These are phyloP conservation scores for Saturnispora besseyi DNA, from an alignment of 805 yeast species.

Conservation along the genomic window DNA sequence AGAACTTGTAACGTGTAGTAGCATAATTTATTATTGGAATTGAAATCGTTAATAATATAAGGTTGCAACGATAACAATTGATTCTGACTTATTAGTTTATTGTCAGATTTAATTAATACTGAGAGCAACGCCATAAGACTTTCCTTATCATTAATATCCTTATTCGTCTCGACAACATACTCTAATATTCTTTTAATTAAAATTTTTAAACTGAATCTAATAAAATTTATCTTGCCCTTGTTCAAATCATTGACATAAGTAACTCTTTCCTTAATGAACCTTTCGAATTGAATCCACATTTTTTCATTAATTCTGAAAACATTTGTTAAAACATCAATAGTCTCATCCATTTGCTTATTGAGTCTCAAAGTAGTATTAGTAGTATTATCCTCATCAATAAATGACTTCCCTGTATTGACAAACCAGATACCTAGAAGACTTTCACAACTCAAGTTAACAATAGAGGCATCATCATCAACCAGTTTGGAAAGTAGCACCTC, in stretches of 20 bases:
- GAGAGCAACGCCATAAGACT: constrained; percentile 42
- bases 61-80: constrained; percentile 61
- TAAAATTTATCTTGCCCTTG: constrained; percentile 8
- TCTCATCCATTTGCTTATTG: constrained; percentile 1
- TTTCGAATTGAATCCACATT: constrained; percentile 37
- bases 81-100: constrained; percentile 50
- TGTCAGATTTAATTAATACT: constrained; percentile 44
- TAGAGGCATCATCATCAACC: constrained; percentile 63
- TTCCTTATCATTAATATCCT: constrained; percentile 22
- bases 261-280: constrained; percentile 38
- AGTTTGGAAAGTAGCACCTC: constrained; percentile 45
- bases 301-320: constrained; percentile 32
- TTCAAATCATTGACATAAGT: constrained; percentile 25
- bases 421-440: constrained; percentile 34
- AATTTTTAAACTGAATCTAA: constrained; percentile 18
- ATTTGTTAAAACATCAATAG: constrained; percentile 26
- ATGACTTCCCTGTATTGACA: background rate
- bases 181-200: constrained; percentile 32
- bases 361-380: background rate
- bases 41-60: constrained; percentile 42
- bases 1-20: constrained; percentile 48
- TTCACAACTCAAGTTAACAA: constrained; percentile 35
- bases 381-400: background rate
- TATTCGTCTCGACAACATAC: constrained; percentile 24
- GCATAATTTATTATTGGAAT: constrained; percentile 33